Conservation (phyloP, 2,329 filamentous ascomycete genomes). For the Venturia asperata region DNA sequence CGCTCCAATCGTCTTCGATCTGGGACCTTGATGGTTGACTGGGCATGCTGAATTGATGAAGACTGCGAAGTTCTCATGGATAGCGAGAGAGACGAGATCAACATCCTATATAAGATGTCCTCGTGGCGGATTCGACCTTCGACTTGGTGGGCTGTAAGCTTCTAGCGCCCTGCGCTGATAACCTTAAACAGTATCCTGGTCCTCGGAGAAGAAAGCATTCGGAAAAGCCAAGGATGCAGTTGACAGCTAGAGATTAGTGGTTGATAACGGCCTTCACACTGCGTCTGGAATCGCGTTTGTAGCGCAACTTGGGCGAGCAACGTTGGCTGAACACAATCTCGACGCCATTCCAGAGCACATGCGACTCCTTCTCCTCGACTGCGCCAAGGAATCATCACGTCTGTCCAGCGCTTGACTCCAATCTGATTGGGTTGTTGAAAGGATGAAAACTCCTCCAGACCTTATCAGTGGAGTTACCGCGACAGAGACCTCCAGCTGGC, state of each 20-base stretch:
- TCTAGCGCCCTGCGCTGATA: conserved; percentile 11
- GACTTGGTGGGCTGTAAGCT: not conserved
- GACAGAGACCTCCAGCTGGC: not conserved
- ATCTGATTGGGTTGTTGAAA: not conserved
- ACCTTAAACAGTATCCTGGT: not conserved
- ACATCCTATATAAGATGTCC: not conserved
- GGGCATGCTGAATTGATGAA: not conserved
- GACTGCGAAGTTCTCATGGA: not conserved
- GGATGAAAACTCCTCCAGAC: not conserved
- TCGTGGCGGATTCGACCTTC: not conserved
- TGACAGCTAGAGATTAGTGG: not conserved
- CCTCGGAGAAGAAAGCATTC: not conserved
- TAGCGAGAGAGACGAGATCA: not conserved
- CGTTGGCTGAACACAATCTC: not conserved
- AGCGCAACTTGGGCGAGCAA: not conserved
- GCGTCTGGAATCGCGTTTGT: not conserved
- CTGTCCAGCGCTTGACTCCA: not conserved
- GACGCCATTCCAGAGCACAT: not conserved
- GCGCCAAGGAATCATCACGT: too few species aligned
- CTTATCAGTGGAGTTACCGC: conserved; percentile 8
- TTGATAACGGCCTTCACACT: conserved; percentile 2
- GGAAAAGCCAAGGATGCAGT: not conserved
- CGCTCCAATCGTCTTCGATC: not conserved
- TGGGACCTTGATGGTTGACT: not conserved
- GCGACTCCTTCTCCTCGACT: not conserved